These are phyloP conservation scores for Capsicum baccatum DNA, from an alignment of 257 asterid genomes.

Conservation along the genomic window DNA sequence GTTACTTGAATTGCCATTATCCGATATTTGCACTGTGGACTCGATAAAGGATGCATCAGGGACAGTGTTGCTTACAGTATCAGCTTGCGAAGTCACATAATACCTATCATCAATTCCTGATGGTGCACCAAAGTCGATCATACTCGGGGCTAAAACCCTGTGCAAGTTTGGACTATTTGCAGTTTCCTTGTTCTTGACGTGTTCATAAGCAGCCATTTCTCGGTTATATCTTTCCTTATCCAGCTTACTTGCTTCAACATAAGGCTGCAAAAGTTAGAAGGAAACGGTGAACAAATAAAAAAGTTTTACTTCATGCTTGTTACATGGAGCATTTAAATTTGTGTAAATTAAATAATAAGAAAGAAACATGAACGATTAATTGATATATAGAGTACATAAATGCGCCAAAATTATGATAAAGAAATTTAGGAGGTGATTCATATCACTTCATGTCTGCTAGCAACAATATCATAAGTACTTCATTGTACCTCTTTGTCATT, in stretches of 20 bases:
- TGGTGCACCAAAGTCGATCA: conserved; percentile 46
- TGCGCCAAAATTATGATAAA: neutral
- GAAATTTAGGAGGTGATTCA: neutral
- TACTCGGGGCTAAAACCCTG: conserved; percentile 30
- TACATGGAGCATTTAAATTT: neutral
- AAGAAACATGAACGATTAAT: neutral
- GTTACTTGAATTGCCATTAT: conserved; percentile 49
- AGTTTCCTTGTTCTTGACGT: conserved; percentile 30
- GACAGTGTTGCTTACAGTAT: conserved; percentile 25
- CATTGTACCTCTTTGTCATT: conserved; percentile 57
- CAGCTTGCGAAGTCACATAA: conserved; percentile 44
- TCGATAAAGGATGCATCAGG: conserved; percentile 49
- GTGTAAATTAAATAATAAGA: neutral
- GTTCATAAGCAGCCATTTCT: conserved; percentile 51
- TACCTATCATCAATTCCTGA: conserved; percentile 46
- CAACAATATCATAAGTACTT: neutral
- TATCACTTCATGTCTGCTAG: neutral
- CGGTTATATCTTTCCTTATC: conserved; percentile 65
- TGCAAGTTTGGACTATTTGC: conserved; percentile 24
- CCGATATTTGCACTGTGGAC: conserved; percentile 49
- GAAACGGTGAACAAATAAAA: neutral
- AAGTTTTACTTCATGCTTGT: neutral
- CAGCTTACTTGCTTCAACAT: conserved; percentile 58
- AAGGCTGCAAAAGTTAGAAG: conserved; percentile 53
- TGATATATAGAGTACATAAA: neutral